Evolutionary conservation across 2,329 filamentous ascomycete genomes (phyloP), one percentile per base, ranked within the genome.

Genomic region (Arthroderma sp.): DNA sequence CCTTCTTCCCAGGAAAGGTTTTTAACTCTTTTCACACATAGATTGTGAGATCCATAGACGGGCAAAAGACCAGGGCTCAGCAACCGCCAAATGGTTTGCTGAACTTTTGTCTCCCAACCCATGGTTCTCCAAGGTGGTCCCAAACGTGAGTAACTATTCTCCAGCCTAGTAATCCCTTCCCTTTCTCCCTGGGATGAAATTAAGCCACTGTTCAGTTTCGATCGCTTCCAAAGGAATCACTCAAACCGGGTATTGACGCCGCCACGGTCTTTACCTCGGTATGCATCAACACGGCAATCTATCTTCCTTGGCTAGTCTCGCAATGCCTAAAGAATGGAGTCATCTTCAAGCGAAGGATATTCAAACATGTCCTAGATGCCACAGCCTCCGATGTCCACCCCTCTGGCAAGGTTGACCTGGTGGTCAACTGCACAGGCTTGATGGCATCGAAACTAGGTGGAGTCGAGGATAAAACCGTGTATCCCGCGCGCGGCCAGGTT

Each of bases 261-360:
- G 87, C 78, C 27, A 83, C 77, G 42, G 70, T 74, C 45, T 94
- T 91, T 62, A 86, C 77, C 5, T 89, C 84, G 1, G 80, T 94
- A 34, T 95, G 88, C 66, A 89, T 95, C 61, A 95, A 96, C 66
- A 85, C 85, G 0, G 78, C 83, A 36, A 66, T 95, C 47, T 96
- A 95, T 64, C 77, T 95, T 2, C 78, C 85, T 3, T 95, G 84
- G 78, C 78, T 96, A 0, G 69, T 84, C 0, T 83, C 84, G 0
- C 81, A 91, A 65, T 93, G 86, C 60, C 71, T 83, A 29, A 78
- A 77, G 54, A 76, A 78, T 46, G 84, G 86, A 28, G 82, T 84
- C 4, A 68, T 77, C 1, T 68, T 89, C 56, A 74, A 76, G 54
- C 75, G 85, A 15, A 77, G 66, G 2, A 61, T 73, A 1, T 64